Evolutionary conservation across 2,329 filamentous ascomycete species (phyloP), one percentile per base, ranked within the genome.

Genomic region (Beauveria rudraprayagi): DNA sequence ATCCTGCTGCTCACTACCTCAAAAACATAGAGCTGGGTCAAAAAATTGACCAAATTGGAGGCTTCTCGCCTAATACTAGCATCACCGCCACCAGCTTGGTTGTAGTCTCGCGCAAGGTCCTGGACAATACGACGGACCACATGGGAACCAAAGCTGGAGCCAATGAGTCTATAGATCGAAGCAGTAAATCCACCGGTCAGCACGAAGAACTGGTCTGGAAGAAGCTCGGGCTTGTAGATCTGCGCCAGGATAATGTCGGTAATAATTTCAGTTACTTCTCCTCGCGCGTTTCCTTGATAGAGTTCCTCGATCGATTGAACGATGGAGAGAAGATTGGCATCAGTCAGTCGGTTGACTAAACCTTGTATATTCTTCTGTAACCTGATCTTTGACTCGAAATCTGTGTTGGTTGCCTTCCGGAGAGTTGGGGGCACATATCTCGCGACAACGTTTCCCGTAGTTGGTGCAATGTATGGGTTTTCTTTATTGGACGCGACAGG

Each of bases 371-470:
- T 91, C 64, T 91, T 85, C 62, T 86, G 86, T 55, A 99, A 77
- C 44, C 89, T 86, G 14, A 80, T 79, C 53, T 89, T 78, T 47
- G 82, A 78, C 71, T 95, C 89, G 1, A 83, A 80, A 65, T 90
- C 86, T 0, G 85, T 83, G 1, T 82, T 79, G 3, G 83, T 75
- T 40, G 81, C 77, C 66, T 82, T 86, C 52, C 92, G 84, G 58
- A 94, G 77, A 1, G 92, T 96, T 3, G 93, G 94, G 1, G 94
- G 93, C 3, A 97, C 82, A 68, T 99, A 99, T 82, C 95, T 96
- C 6, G 80, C 78, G 19, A 78, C 70, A 46, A 76, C 72, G 17
- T 71, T 69, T 22, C 76, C 76, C 1, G 74, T 73, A 2, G 77
- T 72, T 5, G 93, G 93, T 3, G 93, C 89, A 56, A 93, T 79